Base-by-base conservation (phyloP, 2,329 filamentous ascomycete genomes). In the Fusarium sp. region DNA sequence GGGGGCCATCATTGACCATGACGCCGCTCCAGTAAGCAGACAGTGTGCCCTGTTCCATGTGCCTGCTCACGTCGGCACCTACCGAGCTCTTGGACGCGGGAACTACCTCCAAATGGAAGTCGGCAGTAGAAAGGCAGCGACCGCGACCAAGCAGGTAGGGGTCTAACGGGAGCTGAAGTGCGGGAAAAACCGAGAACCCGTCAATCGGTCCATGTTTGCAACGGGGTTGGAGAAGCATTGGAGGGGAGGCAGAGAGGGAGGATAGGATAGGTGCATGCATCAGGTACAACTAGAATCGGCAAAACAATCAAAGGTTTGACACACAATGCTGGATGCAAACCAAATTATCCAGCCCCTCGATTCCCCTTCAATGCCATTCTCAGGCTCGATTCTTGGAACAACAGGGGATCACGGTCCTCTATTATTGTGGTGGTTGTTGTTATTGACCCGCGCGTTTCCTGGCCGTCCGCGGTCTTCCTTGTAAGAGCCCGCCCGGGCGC, bases 381-480 rank as follows among this genome's bases (percentile, higher is more conserved):
- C 35, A 36, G 35, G 35, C 67, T 69, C 40, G 42, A 42, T 63
- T 40, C 62, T 27, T 47, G 42, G 42, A 69, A 65, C 52, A 71
- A 62, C 68, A 73, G 35, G 50, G 40, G 56, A 72, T 69, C 66
- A 67, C 73, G 68, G 33, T 65, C 45, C 66, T 70, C 61, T 60
- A 69, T 76, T 76, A 78, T 75, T 76, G 72, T 78, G 72, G 75
- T 78, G 70, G 75, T 78, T 78, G 77, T 78, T 78, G 69, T 79
- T 79, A 69, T 79, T 79, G 77, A 76, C 73, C 74, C 70, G 74
- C 75, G 77, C 77, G 77, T 78, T 78, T 79, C 76, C 77, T 78
- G 75, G 75, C 66, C 76, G 77, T 75, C 76, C 73, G 67, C 71
- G 77, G 68, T 69, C 62, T 68, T 69, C 73, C 72, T 70, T 75